Percentiles rank a stretch among this genome's conserved stretches.
Conservation (phyloP, 2,329 filamentous ascomycete genomes). For the Lecanosticta acicola region DNA sequence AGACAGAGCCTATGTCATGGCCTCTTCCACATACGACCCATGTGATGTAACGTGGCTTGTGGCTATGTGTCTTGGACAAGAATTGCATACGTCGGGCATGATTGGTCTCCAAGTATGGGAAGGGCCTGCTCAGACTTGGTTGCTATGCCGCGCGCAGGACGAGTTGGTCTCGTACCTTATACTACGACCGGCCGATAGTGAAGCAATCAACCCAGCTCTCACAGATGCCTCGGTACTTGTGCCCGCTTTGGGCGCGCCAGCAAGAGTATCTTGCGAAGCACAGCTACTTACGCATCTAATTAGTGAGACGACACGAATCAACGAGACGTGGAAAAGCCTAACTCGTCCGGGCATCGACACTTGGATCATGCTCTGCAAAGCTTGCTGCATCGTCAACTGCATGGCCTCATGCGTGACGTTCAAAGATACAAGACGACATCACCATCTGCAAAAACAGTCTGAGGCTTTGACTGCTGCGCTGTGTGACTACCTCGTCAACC, state of each 20-base stretch:
- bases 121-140: slow-evolving; percentile 41
- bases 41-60: slow-evolving; percentile 63
- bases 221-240: neutral
- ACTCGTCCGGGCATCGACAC: slow-evolving; percentile 15
- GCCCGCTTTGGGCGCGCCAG: neutral
- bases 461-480: slow-evolving; percentile 29
- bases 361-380: slow-evolving; percentile 23
- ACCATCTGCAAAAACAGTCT: slow-evolving; percentile 26
- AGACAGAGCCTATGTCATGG: slow-evolving; percentile 62
- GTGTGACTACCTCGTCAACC: slow-evolving; percentile 31
- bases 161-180: slow-evolving; percentile 48
- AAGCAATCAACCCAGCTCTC: slow-evolving; percentile 5
- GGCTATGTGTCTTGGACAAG: slow-evolving; percentile 60
- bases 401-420: slow-evolving; percentile 25
- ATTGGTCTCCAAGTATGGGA: slow-evolving; percentile 36
- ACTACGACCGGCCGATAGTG: slow-evolving; percentile 24
- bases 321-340: slow-evolving; percentile 14
- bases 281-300: slow-evolving; percentile 21
- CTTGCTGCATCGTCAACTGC: slow-evolving; percentile 23
- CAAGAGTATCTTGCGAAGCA: slow-evolving; percentile 16
- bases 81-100: slow-evolving; percentile 23
- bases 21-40: slow-evolving; percentile 58
- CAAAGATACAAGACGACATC: slow-evolving; percentile 24
- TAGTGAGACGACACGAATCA: slow-evolving; percentile 17
- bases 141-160: slow-evolving; percentile 36